phyloP scores from a whole-genome alignment of 2,329 filamentous ascomycete genomes.

The Pseudogymnoascus sp. region DNA sequence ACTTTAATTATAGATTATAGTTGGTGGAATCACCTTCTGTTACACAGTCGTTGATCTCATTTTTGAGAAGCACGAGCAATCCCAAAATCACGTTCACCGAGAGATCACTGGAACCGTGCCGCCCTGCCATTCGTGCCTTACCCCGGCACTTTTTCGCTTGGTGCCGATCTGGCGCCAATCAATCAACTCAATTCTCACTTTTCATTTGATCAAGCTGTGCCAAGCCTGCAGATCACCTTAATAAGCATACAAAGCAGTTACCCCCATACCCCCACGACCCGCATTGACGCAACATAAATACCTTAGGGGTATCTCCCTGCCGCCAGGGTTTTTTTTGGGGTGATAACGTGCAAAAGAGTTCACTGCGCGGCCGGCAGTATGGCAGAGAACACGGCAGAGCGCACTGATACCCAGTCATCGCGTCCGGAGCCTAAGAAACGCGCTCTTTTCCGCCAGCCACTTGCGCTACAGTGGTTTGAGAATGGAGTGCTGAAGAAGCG shows the following conservation, averaged over 20 bases:
- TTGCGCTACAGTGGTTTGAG: conserved; percentile 17
- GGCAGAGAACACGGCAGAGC: background rate
- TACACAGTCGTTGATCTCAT: background rate
- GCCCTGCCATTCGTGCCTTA: background rate
- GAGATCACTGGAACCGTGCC: background rate
- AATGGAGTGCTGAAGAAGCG: conserved; percentile 14
- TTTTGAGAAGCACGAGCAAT: background rate
- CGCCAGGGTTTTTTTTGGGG: background rate
- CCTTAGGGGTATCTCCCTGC: background rate
- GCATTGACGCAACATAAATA: background rate
- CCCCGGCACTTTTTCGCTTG: background rate
- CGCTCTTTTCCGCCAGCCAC: conserved; percentile 16
- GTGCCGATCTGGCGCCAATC: conserved; percentile 10
- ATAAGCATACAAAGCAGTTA: conserved; percentile 3
- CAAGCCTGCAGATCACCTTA: background rate
- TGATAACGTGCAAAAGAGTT: background rate
- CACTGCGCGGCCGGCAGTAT: background rate
- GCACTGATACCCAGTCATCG: background rate
- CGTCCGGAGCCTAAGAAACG: background rate
- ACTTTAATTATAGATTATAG: background rate
- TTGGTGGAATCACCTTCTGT: background rate
- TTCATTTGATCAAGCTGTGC: background rate
- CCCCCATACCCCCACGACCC: background rate
- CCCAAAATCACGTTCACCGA: background rate
- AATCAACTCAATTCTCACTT: background rate